These are phyloP conservation scores for Leishmania aethiopica DNA, from an alignment of 208 protist genomes.

Conservation along the genomic window DNA sequence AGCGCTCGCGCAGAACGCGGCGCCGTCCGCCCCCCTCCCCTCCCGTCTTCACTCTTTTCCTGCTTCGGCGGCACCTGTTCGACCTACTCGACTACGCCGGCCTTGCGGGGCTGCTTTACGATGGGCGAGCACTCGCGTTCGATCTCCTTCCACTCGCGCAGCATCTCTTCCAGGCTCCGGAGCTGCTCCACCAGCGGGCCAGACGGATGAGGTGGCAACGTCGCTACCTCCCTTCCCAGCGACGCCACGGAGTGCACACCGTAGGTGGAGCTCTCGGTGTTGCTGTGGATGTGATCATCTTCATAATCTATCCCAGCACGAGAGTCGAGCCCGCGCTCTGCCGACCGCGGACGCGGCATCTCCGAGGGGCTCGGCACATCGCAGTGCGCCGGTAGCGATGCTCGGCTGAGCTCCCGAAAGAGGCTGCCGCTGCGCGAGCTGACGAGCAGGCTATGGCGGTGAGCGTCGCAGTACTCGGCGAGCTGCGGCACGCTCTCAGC, in stretches of 20 bases:
- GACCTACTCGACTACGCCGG: neutral
- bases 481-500: neutral
- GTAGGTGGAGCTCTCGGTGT: neutral
- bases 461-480: neutral
- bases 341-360: neutral
- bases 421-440: slow-evolving; percentile 14
- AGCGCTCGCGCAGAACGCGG: neutral
- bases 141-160: slow-evolving; percentile 52
- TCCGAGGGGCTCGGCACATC: neutral
- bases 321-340: neutral
- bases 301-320: too few relatives aligned
- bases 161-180: slow-evolving; percentile 43
- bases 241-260: neutral
- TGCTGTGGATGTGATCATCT: neutral
- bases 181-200: slow-evolving; percentile 35
- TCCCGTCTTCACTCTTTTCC: neutral
- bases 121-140: slow-evolving; percentile 41
- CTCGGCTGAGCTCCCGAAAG: slow-evolving; percentile 11
- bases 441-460: neutral
- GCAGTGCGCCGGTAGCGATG: neutral
- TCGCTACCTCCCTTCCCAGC: neutral
- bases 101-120: slow-evolving; percentile 7
- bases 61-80: neutral
- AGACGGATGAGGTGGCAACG: neutral
- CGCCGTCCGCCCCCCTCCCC: neutral